Base-by-base conservation (phyloP, 2,329 filamentous ascomycete species). In the Neopestalotiopsis rosae region DNA sequence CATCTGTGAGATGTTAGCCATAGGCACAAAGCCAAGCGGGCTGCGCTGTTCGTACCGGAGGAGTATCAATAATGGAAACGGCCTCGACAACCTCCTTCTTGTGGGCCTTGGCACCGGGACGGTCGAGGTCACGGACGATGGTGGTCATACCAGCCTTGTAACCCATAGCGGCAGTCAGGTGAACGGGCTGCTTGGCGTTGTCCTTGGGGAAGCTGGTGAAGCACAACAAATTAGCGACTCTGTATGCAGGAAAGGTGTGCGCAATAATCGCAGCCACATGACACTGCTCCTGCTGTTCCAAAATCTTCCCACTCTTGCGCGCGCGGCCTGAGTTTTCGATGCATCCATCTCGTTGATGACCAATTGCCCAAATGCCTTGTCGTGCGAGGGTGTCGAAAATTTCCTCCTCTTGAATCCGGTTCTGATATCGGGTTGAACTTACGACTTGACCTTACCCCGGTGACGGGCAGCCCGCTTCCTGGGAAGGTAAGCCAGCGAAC, bases 61-160 rank as follows among this genome's bases (percentile, higher is more conserved):
- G 94, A 84, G 94, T 97, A 88, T 95, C 92, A 87, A 97, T 90
- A 84, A 96, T 89, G 79, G 91, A 91, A 80, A 93, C 91, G 80
- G 94, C 93, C 89, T 97, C 93, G 79, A 95, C 92, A 83, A 97
- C 87, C 87, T 98, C 91, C 91, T 98, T 94, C 94, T 98, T 98
- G 94, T 99, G 94, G 86, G 96, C 91, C 92, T 99, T 99, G 81
- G 96, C 96, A 86, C 96, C 96, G 77, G 96, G 96, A 86, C 96
- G 93, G 91, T 99, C 96, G 85, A 98, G 91, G 86, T 98, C 95
- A 87, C 96, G 95, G 84, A 99, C 96, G 86, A 98, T 96, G 81
- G 96, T 99, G 85, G 94, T 98, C 96, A 99, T 99, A 85, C 96
- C 96, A 84, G 96, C 96, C 94, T 99, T 99, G 92, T 99, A 99